A percentile compares a stretch with the other conserved stretches of the same genome.
phyloP scores from a whole-genome alignment of 2,329 filamentous ascomycete species.

The Phaeosphaeriaceae sp. region DNA sequence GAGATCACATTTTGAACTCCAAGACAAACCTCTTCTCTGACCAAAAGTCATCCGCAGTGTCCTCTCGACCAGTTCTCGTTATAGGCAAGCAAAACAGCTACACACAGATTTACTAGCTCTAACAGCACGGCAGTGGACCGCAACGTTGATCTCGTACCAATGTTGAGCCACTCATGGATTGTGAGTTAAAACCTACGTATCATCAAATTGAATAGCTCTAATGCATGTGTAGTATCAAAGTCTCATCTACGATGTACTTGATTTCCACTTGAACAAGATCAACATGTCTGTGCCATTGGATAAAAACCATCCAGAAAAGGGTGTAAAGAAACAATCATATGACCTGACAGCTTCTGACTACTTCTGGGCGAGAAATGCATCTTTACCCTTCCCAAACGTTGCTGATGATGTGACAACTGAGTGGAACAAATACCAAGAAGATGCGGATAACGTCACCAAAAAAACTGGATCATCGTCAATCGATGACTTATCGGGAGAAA shows the following conservation, averaged over 20 bases:
- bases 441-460: slow-evolving; percentile 90
- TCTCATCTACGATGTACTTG: slow-evolving; percentile 77
- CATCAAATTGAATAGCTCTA: neutral
- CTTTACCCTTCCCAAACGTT: slow-evolving; percentile 90
- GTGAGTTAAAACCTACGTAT: slow-evolving; percentile 12
- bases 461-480: slow-evolving; percentile 93
- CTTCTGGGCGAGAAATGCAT: slow-evolving; percentile 94
- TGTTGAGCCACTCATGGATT: slow-evolving; percentile 97
- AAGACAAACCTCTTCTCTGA: slow-evolving; percentile 96
- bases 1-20: slow-evolving; percentile 95
- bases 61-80: slow-evolving; percentile 83
- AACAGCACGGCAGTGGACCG: slow-evolving; percentile 74
- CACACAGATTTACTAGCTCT: slow-evolving; percentile 56
- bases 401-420: slow-evolving; percentile 96
- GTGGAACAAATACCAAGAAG: slow-evolving; percentile 92
- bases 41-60: slow-evolving; percentile 63
- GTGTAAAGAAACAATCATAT: slow-evolving; percentile 84
- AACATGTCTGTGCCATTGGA: slow-evolving; percentile 86
- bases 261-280: slow-evolving; percentile 89
- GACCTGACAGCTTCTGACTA: slow-evolving; percentile 90
- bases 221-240: slow-evolving; percentile 69
- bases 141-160: slow-evolving; percentile 93
- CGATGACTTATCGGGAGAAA: slow-evolving; percentile 90
- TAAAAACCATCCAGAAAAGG: slow-evolving; percentile 75
- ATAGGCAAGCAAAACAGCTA: slow-evolving; percentile 76